Conservation (phyloP, 2,329 filamentous ascomycete genomes). For the Trichophyton verrucosum region DNA sequence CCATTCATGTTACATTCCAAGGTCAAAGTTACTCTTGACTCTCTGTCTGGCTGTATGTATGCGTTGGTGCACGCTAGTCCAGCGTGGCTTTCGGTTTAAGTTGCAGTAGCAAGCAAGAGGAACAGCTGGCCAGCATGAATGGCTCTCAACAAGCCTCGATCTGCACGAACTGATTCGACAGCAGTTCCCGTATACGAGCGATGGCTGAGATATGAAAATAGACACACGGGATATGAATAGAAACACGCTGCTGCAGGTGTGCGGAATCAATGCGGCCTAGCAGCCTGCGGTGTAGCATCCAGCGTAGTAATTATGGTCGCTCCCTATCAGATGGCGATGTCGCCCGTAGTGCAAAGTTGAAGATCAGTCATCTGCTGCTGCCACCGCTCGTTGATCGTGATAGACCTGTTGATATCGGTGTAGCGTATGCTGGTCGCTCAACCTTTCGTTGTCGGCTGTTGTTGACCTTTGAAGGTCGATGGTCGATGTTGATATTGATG, state of each 20-base stretch:
- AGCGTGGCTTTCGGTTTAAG: neutral
- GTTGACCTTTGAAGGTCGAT: neutral
- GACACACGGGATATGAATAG: neutral
- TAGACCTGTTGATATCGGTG: too few species aligned
- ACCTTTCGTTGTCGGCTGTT: too few species aligned
- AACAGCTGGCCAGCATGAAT: neutral
- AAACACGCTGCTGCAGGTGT: neutral
- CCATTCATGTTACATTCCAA: too few species aligned
- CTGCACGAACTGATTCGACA: neutral
- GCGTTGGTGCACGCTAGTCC: neutral
- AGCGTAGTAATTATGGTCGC: neutral
- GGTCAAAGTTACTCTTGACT: too few species aligned
- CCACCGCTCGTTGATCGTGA: too few species aligned
- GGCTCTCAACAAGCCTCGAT: neutral
- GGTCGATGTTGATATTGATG: neutral
- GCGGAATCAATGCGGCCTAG: neutral
- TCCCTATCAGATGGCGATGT: neutral
- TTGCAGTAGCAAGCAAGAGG: neutral
- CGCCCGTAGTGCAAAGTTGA: neutral
- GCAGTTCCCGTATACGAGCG: neutral
- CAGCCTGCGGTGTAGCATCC: neutral
- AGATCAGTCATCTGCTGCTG: neutral
- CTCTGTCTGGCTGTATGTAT: neutral
- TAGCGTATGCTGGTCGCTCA: too few species aligned
- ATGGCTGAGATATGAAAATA: conserved; percentile 4